These are phyloP conservation scores for Tricholoma matsutake DNA, from an alignment of 768 basidiomycete species.

Conservation along the genomic window DNA sequence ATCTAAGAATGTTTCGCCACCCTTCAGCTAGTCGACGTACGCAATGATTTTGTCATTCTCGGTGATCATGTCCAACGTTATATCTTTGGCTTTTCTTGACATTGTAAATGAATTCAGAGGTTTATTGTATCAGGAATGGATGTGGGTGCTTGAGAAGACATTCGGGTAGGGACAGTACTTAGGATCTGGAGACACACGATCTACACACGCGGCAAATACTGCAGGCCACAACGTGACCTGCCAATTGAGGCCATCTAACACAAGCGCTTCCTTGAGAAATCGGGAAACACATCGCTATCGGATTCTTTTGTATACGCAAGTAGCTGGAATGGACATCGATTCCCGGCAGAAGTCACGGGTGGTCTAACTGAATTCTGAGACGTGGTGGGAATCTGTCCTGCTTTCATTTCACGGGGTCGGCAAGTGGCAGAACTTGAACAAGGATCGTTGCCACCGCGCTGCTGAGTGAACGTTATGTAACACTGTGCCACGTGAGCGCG, in stretches of 20 bases:
- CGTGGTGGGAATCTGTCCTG: no score
- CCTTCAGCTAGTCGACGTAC: not conserved
- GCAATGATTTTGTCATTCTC: not conserved
- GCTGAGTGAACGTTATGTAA: no score
- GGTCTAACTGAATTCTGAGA: no score
- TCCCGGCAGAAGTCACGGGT: no score
- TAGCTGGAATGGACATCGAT: no score
- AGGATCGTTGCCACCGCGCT: no score
- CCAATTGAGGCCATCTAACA: no score
- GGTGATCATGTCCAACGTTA: not conserved
- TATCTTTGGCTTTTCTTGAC: not conserved
- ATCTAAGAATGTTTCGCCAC: not conserved
- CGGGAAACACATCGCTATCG: no score
- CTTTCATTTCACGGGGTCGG: no score
- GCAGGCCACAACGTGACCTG: not conserved
- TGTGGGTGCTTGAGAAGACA: not conserved
- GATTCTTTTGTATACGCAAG: no score
- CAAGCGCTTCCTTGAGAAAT: no score
- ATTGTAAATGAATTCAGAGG: not conserved
- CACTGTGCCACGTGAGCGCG: not conserved
- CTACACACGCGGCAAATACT: not conserved
- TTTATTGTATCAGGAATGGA: not conserved
- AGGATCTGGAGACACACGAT: not conserved
- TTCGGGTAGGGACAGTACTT: not conserved
- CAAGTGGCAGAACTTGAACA: no score